Evolutionary conservation across 169 alveolate genomes (phyloP).

Genomic region (Toxoplasma gondii): DNA sequence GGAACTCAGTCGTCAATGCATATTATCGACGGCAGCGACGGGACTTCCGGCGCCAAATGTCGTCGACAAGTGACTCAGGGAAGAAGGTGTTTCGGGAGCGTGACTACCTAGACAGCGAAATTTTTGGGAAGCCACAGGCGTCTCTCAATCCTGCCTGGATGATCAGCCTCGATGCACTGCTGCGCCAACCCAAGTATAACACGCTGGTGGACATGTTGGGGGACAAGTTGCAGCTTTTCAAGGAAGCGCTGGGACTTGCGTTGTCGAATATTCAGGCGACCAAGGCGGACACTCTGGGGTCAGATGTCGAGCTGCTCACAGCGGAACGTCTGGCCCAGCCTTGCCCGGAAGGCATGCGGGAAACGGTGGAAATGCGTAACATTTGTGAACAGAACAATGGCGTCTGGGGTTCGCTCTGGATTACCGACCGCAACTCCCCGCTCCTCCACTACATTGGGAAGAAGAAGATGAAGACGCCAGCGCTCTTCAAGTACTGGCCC

Average conservation of each 20-base stretch:
- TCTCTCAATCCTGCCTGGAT: constrained; percentile 43
- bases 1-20: neutral
- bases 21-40: constrained; percentile 33
- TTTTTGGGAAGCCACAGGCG: neutral
- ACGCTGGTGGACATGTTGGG: constrained; percentile 31
- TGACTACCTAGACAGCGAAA: neutral
- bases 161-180: constrained; percentile 31
- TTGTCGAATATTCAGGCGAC: neutral
- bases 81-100: neutral
- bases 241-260: constrained; percentile 36
- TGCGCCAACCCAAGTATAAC: constrained; percentile 20
- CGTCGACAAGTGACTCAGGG: constrained; percentile 5
- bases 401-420: constrained; percentile 52
- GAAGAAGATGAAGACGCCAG: constrained; percentile 48
- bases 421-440: constrained; percentile 10
- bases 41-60: neutral
- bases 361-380: neutral
- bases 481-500: constrained; percentile 47
- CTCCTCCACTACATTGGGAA: neutral
- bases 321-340: neutral
- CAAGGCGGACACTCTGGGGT: neutral
- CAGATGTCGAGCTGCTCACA: neutral
- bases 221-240: neutral
- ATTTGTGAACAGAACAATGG: constrained; percentile 52
- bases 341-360: neutral